Conservation (phyloP, 345 rosid genomes). For the Pistacia integerrima region DNA sequence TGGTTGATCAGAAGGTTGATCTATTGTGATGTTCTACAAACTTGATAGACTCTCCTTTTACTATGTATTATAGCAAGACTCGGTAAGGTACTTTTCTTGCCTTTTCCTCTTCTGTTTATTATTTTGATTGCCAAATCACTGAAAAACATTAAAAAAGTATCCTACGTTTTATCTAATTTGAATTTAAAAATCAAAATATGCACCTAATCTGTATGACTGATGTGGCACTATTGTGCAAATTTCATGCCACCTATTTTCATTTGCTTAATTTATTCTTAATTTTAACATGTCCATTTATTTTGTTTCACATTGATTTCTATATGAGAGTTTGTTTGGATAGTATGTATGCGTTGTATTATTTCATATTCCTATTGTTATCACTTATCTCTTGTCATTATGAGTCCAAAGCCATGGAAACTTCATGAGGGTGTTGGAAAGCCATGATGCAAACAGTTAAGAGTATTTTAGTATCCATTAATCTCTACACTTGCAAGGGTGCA, state of each 20-base stretch:
- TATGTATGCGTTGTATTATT: too few species aligned
- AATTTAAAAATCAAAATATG: too few species aligned
- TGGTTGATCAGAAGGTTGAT: neutral
- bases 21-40: neutral
- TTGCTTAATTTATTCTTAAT: neutral
- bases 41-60: neutral
- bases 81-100: neutral
- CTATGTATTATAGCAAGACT: neutral
- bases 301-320: too few species aligned
- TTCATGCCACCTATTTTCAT: neutral
- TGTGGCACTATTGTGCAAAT: neutral
- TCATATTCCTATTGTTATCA: neutral
- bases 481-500: neutral
- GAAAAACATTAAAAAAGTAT: neutral
- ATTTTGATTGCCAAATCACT: neutral
- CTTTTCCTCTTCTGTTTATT: neutral
- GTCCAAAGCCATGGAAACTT: too few species aligned
- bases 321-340: neutral
- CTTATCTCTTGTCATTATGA: neutral
- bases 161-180: too few species aligned
- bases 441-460: neutral
- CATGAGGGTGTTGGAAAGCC: neutral
- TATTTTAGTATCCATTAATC: neutral
- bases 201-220: neutral
- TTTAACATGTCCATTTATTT: neutral